Conservation (phyloP, 352 stramenopile species). For the Globisporangium perplexum region DNA sequence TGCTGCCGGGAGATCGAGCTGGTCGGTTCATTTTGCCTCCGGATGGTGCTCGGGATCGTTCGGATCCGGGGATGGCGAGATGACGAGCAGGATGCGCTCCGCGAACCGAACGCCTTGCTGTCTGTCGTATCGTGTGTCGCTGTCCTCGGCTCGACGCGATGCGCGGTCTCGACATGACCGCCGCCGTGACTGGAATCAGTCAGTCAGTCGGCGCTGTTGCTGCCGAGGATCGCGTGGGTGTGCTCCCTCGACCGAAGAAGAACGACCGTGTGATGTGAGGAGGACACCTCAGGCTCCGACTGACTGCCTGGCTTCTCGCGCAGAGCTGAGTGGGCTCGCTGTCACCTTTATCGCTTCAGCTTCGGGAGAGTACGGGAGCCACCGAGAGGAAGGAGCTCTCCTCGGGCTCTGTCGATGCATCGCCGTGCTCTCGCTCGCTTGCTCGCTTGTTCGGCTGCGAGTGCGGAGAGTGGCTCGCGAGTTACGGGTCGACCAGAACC, state of each 20-base stretch:
- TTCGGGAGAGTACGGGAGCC: neutral
- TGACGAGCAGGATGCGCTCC: neutral
- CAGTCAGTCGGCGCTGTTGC: neutral
- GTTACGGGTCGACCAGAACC: neutral
- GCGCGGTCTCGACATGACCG: neutral
- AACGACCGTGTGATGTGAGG: too few relatives aligned
- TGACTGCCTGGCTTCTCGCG: too few relatives aligned
- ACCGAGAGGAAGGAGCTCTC: neutral
- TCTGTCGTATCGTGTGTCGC: neutral
- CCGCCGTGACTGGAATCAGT: neutral
- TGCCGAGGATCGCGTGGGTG: neutral
- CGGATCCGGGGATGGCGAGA: neutral
- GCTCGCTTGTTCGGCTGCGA: neutral
- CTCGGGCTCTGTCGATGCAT: neutral
- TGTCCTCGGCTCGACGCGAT: too few relatives aligned
- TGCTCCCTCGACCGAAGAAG: neutral
- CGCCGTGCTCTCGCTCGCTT: neutral
- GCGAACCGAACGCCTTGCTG: neutral
- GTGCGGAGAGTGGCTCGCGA: neutral
- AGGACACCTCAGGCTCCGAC: too few relatives aligned
- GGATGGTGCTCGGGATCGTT: neutral
- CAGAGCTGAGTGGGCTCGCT: neutral
- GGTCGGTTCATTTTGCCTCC: neutral
- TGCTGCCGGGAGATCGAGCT: neutral
- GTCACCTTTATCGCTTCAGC: neutral